Conservation (phyloP, 2,329 filamentous ascomycete genomes). For the Alternaria sp. region DNA sequence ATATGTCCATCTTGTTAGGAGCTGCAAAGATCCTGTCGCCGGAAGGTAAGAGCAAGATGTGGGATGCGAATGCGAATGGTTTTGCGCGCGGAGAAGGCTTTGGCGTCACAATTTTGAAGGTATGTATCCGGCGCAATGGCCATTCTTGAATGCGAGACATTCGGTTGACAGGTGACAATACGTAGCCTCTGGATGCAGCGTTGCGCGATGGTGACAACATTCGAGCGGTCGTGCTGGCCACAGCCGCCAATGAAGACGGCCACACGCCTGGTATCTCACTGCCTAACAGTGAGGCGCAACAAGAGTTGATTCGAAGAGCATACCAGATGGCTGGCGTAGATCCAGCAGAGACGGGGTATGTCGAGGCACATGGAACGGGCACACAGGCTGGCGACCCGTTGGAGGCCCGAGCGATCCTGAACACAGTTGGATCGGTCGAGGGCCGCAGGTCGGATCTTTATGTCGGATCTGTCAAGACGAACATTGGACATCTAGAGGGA, state of each 20-base stretch:
- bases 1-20: conserved; percentile 17
- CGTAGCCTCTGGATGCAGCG: conserved; percentile 27
- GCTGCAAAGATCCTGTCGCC: conserved; percentile 13
- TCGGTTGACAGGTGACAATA: not conserved
- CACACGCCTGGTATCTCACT: conserved; percentile 28
- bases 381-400: conserved; percentile 27
- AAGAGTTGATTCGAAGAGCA: conserved; percentile 34
- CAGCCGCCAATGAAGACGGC: conserved; percentile 31
- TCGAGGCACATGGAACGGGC: conserved; percentile 40
- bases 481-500: conserved; percentile 55
- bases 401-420: conserved; percentile 27
- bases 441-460: conserved; percentile 9
- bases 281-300: conserved; percentile 57
- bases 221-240: conserved; percentile 36
- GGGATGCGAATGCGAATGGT: conserved; percentile 39
- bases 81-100: conserved; percentile 44
- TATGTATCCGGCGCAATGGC: not conserved
- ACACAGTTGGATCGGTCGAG: conserved; percentile 18
- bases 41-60: conserved; percentile 40
- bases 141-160: not conserved
- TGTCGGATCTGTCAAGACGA: conserved; percentile 44
- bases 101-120: conserved; percentile 38
- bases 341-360: conserved; percentile 32
- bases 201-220: conserved; percentile 40
- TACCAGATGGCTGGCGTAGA: conserved; percentile 51